Percentiles rank a stretch among this genome's conserved stretches.
These are phyloP conservation scores for Brassica carinata DNA, from an alignment of 345 rosid species.

Conservation along the genomic window DNA sequence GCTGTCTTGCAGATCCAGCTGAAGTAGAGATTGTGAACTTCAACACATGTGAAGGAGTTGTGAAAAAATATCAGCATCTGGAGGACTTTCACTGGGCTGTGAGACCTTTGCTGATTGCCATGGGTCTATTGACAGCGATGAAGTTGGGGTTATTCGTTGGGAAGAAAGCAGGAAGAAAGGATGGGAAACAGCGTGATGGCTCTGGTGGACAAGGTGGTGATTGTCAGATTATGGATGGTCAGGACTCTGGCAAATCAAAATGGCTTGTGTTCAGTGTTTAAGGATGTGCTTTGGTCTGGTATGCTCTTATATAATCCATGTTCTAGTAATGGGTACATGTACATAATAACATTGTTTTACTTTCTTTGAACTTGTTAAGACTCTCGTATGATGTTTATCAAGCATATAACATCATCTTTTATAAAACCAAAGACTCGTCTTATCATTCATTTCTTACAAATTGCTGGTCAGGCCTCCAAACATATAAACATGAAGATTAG, in stretches of 20 bases:
- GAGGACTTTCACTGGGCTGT: constrained; percentile 97
- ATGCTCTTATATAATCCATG: neutral
- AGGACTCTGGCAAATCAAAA: constrained; percentile 31
- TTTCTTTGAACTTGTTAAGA: neutral
- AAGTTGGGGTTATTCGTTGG: constrained; percentile 61
- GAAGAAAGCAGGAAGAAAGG: constrained; percentile 54
- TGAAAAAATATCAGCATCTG: constrained; percentile 80
- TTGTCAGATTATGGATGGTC: constrained; percentile 28
- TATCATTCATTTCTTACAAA: neutral
- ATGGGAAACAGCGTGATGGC: constrained; percentile 40
- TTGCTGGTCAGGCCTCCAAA: neutral
- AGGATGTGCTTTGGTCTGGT: constrained; percentile 1
- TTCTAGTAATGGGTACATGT: constrained; percentile 24
- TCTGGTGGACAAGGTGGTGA: constrained; percentile 31
- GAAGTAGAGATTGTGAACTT: constrained; percentile 82
- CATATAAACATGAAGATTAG: constrained; percentile 19
- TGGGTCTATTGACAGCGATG: constrained; percentile 70
- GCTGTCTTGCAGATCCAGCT: constrained; percentile 82
- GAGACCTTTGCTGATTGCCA: constrained; percentile 74
- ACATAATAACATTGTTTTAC: constrained; percentile 22
- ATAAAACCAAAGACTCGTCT: neutral
- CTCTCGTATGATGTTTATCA: neutral
- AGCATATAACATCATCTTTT: constrained; percentile 1
- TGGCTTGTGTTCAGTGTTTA: constrained; percentile 40
- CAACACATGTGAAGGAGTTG: constrained; percentile 58